Evolutionary conservation across 495 filamentous ascomycete species (phyloP).

Genomic region (Trichoderma virens): DNA sequence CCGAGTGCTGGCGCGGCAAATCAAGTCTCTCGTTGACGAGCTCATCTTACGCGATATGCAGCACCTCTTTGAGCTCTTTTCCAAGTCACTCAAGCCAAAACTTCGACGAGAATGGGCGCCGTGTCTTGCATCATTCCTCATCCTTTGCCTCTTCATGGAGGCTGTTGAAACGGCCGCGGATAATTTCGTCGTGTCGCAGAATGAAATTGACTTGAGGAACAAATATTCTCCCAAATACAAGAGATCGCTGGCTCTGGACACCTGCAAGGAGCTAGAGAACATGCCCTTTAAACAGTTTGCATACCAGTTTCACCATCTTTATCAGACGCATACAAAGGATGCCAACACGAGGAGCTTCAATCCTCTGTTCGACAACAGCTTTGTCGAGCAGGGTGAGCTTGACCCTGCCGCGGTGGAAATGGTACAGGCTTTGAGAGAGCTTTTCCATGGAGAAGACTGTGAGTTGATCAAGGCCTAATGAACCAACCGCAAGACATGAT

Average conservation of each 20-base stretch:
- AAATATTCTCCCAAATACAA: slow-evolving; percentile 23
- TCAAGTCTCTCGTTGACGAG: slow-evolving; percentile 45
- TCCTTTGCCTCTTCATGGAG: slow-evolving; percentile 47
- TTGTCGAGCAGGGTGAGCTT: slow-evolving; percentile 28
- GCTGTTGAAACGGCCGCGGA: slow-evolving; percentile 41
- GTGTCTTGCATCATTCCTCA: slow-evolving; percentile 42
- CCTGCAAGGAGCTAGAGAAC: slow-evolving; percentile 41
- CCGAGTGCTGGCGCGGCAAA: slow-evolving; percentile 43
- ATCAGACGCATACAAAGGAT: slow-evolving; percentile 40
- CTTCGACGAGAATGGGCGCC: slow-evolving; percentile 42
- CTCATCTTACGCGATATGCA: slow-evolving; percentile 37
- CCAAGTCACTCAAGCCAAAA: slow-evolving; percentile 40
- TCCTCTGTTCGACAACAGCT: slow-evolving; percentile 30
- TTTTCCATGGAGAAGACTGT: slow-evolving; percentile 27
- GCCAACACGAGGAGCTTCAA: slow-evolving; percentile 35
- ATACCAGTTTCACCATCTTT: slow-evolving; percentile 47
- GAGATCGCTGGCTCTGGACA: slow-evolving; percentile 29
- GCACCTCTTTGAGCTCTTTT: slow-evolving; percentile 37
- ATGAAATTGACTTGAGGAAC: slow-evolving; percentile 33
- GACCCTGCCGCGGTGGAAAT: slow-evolving; percentile 32
- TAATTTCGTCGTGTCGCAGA: slow-evolving; percentile 40
- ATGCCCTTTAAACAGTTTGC: slow-evolving; percentile 45
- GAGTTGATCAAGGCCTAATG: neutral
- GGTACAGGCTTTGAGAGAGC: slow-evolving; percentile 32
- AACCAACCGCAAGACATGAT: neutral